Conservation (phyloP, 805 yeast genomes). For the Metschnikowia koreensis region DNA sequence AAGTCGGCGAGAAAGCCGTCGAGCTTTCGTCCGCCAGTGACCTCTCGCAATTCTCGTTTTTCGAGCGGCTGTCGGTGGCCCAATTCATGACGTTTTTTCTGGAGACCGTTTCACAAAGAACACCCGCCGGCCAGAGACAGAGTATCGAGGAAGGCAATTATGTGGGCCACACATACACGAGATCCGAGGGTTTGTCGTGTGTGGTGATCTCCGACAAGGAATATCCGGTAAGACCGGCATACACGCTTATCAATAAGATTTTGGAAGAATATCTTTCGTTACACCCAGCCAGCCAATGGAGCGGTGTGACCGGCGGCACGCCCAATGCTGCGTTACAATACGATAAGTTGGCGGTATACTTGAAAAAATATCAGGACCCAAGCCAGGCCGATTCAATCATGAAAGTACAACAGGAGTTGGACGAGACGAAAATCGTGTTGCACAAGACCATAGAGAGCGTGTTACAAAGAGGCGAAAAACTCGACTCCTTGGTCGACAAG, state of each 20-base stretch:
- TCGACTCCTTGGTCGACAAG: constrained; percentile 91
- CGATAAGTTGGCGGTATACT: constrained; percentile 63
- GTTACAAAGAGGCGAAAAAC: constrained; percentile 92
- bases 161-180: constrained; percentile 86
- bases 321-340: constrained; percentile 47
- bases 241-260: constrained; percentile 84
- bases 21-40: constrained; percentile 82
- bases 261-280: constrained; percentile 85
- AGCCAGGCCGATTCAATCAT: constrained; percentile 93
- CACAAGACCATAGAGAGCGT: constrained; percentile 95
- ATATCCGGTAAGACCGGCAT: constrained; percentile 96
- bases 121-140: constrained; percentile 87
- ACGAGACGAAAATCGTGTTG: constrained; percentile 93
- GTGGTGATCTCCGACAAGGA: constrained; percentile 92
- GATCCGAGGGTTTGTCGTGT: constrained; percentile 89
- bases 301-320: constrained; percentile 35
- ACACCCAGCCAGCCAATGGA: constrained; percentile 77
- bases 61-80: constrained; percentile 76
- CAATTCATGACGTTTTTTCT: constrained; percentile 95
- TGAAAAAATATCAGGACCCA: constrained; percentile 92
- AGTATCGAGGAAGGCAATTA: constrained; percentile 89
- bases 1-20: constrained; percentile 63
- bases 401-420: constrained; percentile 97
- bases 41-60: constrained; percentile 81
- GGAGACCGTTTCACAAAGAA: constrained; percentile 85